These are phyloP conservation scores for Rutidosis leptorrhynchoides DNA, from an alignment of 129 eudicot genomes.

Conservation along the genomic window DNA sequence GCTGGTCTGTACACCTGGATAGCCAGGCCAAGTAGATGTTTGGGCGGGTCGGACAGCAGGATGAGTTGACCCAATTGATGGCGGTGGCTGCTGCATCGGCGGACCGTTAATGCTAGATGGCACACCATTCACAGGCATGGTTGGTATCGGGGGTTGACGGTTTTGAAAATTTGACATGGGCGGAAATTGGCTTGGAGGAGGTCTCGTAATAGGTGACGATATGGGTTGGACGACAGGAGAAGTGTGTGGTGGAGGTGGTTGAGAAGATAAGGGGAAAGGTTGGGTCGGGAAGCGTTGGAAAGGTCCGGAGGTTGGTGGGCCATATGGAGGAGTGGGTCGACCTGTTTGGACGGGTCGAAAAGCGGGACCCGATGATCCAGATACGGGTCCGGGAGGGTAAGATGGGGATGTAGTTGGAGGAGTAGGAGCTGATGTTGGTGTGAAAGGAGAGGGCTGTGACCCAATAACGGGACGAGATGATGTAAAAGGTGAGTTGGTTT, in stretches of 20 bases:
- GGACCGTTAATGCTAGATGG: conserved; percentile 38
- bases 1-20: conserved; percentile 44
- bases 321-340: conserved; percentile 51
- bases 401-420: conserved; percentile 41
- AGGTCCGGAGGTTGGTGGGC: conserved; percentile 55
- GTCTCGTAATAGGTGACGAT: conserved; percentile 46
- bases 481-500: conserved; percentile 48
- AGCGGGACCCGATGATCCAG: conserved; percentile 44
- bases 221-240: conserved; percentile 43
- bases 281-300: conserved; percentile 68
- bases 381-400: conserved; percentile 43
- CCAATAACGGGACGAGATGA: conserved; percentile 69
- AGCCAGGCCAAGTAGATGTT: conserved; percentile 55
- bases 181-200: conserved; percentile 39
- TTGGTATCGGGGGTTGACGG: conserved; percentile 43
- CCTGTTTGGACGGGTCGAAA: conserved; percentile 52
- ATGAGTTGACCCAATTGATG: conserved; percentile 49
- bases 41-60: conserved; percentile 40
- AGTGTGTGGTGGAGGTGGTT: conserved; percentile 42
- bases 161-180: conserved; percentile 35
- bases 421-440: conserved; percentile 40
- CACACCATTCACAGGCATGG: conserved; percentile 44
- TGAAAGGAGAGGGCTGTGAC: conserved; percentile 53
- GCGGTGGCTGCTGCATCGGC: conserved; percentile 42
- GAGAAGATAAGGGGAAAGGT: conserved; percentile 42